Base-by-base conservation (phyloP, 2,329 filamentous ascomycete genomes). In the Claviceps lovelessii region DNA sequence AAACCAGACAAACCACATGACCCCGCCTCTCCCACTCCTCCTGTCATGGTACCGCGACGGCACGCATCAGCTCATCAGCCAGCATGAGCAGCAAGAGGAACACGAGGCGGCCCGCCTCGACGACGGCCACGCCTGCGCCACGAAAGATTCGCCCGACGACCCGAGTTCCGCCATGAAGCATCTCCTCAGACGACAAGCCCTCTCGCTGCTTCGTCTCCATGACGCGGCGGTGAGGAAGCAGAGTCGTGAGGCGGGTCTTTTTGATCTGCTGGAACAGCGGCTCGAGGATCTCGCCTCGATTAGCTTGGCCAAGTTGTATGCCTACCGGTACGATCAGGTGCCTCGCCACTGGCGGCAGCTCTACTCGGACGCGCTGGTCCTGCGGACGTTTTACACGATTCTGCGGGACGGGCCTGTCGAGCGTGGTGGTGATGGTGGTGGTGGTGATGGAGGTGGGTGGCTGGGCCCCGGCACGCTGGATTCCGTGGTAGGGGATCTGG, bases 351-450 rank as follows among this genome's bases (percentile, higher is more conserved):
- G 87, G 88, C 73, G 83, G 29, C 74, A 81, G 58, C 68, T 90
- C 5, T 90, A 87, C 64, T 83, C 84, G 0, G 85, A 90, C 54
- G 80, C 84, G 1, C 79, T 80, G 54, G 75, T 91, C 11, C 73
- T 86, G 62, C 79, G 79, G 60, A 84, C 82, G 28, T 71, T 73
- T 53, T 58, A 69, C 23, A 59, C 69, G 10, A 55, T 69, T 23
- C 61, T 70, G 11, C 45, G 54, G 3, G 54, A 49, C 4, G 42
- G 23, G 28, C 19, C 19, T 28, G n/a, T 23, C 42, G 11, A n/a
- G n/a, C 6, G 42, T 10, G 9, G 17, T 19, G 9, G 54, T 59
- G 41, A 19, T 4, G 39, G 15, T 46, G 4, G 50, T 44, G 9
- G 17, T 19, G 9, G 54, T 59, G 41, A 19, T 4, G 39, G 15